A percentile compares a stretch with the other conserved stretches of the same genome.
Conservation (phyloP, 2,329 filamentous ascomycete genomes). For the Drechslerella coelobrocha region DNA sequence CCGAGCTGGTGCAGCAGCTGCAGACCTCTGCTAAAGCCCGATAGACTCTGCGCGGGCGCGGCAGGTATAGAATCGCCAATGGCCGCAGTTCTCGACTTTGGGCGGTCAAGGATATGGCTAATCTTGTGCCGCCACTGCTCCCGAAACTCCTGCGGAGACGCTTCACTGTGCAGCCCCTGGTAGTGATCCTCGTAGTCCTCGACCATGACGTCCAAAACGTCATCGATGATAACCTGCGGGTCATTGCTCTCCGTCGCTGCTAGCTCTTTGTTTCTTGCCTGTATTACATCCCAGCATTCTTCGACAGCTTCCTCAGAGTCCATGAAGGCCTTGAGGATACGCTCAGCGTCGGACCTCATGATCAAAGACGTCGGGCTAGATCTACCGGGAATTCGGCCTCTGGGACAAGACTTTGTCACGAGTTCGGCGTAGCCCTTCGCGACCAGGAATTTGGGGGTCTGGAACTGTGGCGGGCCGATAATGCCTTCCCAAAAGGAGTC, state of each 20-base stretch:
- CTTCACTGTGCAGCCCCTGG: background rate
- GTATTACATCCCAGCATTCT: background rate
- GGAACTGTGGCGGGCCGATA: slow-evolving; percentile 19
- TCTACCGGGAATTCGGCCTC: background rate
- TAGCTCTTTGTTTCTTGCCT: slow-evolving; percentile 4
- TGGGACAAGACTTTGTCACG: background rate
- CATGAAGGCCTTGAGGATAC: slow-evolving; percentile 1
- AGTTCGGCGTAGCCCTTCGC: background rate
- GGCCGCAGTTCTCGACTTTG: background rate
- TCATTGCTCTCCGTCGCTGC: background rate
- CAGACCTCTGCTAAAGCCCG: background rate
- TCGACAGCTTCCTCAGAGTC: slow-evolving; percentile 14
- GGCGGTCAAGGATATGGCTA: background rate
- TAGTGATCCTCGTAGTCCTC: slow-evolving; percentile 34
- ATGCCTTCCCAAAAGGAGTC: slow-evolving; percentile 37
- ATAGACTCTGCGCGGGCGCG: background rate
- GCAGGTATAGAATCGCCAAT: background rate
- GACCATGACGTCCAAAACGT: slow-evolving; percentile 23
- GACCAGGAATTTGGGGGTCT: background rate
- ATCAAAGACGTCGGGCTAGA: background rate
- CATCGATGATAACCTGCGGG: background rate
- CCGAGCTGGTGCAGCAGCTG: background rate
- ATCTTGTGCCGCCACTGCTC: slow-evolving; percentile 14
- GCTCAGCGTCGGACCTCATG: slow-evolving; percentile 10
- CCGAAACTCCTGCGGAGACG: slow-evolving; percentile 6